Evolutionary conservation across 371 early-diverging fungal species (phyloP).

Genomic region (Mortierella sp.): DNA sequence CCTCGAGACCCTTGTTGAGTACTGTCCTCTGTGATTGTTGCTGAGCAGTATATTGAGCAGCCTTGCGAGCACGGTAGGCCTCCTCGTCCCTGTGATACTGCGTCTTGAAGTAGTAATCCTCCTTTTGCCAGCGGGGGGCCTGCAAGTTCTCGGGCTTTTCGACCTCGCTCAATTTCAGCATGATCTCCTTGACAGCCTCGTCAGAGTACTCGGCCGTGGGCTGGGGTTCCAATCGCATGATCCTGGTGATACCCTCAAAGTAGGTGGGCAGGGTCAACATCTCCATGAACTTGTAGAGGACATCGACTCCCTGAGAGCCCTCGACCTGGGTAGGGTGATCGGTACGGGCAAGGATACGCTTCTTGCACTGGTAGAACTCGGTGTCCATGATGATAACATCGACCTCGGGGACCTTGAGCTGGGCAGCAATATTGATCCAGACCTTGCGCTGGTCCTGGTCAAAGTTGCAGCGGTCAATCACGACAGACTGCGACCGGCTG

Average conservation of each 20-base stretch:
- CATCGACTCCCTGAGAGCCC: constrained; percentile 70
- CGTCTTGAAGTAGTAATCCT: constrained; percentile 53
- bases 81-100: constrained; percentile 55
- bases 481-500: constrained; percentile 68
- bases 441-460: constrained; percentile 77
- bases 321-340: constrained; percentile 84
- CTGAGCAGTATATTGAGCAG: constrained; percentile 23
- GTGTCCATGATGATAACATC: constrained; percentile 81
- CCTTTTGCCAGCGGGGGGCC: constrained; percentile 49
- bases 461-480: constrained; percentile 86
- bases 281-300: constrained; percentile 71
- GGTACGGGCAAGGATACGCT: constrained; percentile 68
- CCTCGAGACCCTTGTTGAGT: constrained; percentile 30
- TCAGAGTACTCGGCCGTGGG: constrained; percentile 59
- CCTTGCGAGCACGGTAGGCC: constrained; percentile 50
- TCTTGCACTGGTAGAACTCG: constrained; percentile 67
- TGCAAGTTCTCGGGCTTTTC: constrained; percentile 41
- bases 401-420: constrained; percentile 66
- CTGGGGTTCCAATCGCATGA: constrained; percentile 67
- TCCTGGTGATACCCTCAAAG: constrained; percentile 74
- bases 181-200: constrained; percentile 64
- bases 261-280: constrained; percentile 70
- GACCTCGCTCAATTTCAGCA: constrained; percentile 44
- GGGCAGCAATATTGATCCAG: constrained; percentile 76
- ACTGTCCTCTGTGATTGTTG: constrained; percentile 19